Percentiles rank a stretch among this genome's conserved stretches.
phyloP scores from a whole-genome alignment of 306 rosid genomes.

The Cicer arietinum region DNA sequence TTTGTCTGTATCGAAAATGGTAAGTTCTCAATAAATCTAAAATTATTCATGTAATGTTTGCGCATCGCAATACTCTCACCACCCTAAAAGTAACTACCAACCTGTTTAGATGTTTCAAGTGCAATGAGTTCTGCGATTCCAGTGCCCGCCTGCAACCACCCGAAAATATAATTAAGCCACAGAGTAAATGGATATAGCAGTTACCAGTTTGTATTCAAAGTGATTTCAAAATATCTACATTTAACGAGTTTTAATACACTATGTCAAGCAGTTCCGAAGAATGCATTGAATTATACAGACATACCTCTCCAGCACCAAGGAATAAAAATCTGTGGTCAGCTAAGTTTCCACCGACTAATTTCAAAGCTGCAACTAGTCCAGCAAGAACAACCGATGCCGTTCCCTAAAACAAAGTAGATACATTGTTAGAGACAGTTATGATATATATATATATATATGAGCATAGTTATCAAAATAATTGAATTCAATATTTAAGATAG shows the following conservation, averaged over 20 bases:
- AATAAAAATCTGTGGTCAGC: conserved; percentile 88
- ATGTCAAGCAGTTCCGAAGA: neutral
- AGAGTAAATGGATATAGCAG: conserved; percentile 18
- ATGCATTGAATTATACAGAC: conserved; percentile 10
- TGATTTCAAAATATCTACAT: neutral
- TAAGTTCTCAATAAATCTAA: conserved; percentile 40
- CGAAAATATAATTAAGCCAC: conserved; percentile 42
- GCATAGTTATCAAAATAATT: neutral
- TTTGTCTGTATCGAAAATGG: conserved; percentile 74
- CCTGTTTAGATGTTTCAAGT: conserved; percentile 96
- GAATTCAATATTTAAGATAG: neutral
- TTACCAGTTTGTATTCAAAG: neutral
- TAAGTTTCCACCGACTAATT: conserved; percentile 74
- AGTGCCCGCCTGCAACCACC: conserved; percentile 87
- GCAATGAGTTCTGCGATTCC: conserved; percentile 99
- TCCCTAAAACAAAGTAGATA: conserved; percentile 67
- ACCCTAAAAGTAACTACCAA: conserved; percentile 39
- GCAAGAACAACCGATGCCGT: conserved; percentile 99
- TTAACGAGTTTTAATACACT: neutral
- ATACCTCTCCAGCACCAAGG: conserved; percentile 99
- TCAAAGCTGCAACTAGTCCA: conserved; percentile 81
- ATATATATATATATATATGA: too few species aligned
- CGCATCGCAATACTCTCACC: conserved; percentile 7
- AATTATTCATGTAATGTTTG: conserved; percentile 5
- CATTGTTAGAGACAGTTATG: conserved; percentile 27